Base-by-base conservation (phyloP, 2,329 filamentous ascomycete genomes). In the Tolypocladium tundrense region DNA sequence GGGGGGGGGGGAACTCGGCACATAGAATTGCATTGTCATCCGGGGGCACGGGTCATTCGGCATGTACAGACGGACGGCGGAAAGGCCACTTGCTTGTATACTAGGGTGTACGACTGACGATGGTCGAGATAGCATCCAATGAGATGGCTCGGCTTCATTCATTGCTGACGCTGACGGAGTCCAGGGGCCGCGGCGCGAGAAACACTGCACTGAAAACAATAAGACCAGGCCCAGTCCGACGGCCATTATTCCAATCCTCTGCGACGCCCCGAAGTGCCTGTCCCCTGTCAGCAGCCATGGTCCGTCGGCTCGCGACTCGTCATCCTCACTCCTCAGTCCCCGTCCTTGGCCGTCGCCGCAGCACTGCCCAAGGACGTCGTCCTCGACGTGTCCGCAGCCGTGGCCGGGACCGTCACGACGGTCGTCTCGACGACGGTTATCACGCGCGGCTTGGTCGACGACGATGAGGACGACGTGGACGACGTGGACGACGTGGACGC, bases 41-140 rank as follows among this genome's bases (percentile, higher is more conserved):
- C 27, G 48, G 48, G 27, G 19, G 11, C 27, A n/a, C 16, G 19
- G 31, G 16, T n/a, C 16, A 10, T n/a, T 51, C 4, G 19, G 48
- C 48, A 35, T 51, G 27, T 35, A 51, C 16, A 13, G 19, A 39
- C 16, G 37, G 35, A 35, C 16, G 27, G 24, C 19, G 39, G 53
- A 43, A 41, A 54, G n/a, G 40, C 42, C 21, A 7, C 37, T 39
- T 48, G 24, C 21, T 45, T 57, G 56, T 57, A 57, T 42, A 57
- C 31, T 61, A 61, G 50, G 56, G 51, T 59, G 60, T 60, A 61
- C 37, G 60, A 54, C 54, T 56, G 60, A 59, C 53, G 55, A 60
- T 56, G 55, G 48, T 35, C 35, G 16, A 35, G 19, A 57, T 37
- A 42, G 19, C 52, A 40, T 57, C 58, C 40, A 43, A 51, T 35